phyloP scores from a whole-genome alignment of 768 basidiomycete species.

The Russula lepida region DNA sequence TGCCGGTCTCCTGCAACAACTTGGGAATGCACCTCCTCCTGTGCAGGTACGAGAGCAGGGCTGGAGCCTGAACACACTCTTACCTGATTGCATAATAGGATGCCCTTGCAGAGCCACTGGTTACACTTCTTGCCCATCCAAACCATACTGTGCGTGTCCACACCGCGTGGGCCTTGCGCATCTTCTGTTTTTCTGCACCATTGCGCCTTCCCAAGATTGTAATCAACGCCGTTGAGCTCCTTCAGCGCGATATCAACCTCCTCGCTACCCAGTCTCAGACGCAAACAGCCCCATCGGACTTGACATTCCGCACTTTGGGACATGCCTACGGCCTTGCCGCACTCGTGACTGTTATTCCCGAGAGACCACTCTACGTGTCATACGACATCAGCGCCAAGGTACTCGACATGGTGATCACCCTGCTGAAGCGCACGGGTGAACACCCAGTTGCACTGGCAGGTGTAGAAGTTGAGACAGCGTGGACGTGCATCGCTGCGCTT shows the following conservation, averaged over 20 bases:
- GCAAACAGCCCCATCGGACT: constrained; percentile 63
- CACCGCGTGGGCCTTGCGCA: constrained; percentile 79
- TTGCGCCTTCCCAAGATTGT: constrained; percentile 75
- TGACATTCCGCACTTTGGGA: constrained; percentile 66
- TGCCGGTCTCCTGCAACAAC: constrained; percentile 74
- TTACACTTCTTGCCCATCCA: constrained; percentile 80
- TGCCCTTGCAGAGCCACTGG: constrained; percentile 73
- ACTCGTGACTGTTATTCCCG: constrained; percentile 76
- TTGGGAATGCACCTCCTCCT: constrained; percentile 86
- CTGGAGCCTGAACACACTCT: neutral
- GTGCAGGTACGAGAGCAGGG: constrained; percentile 49
- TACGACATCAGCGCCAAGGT: constrained; percentile 89
- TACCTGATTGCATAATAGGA: constrained; percentile 35
- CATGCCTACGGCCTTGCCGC: constrained; percentile 87
- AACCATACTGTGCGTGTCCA: constrained; percentile 80
- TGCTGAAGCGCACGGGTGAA: constrained; percentile 86
- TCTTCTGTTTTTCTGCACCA: constrained; percentile 87
- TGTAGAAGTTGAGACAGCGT: constrained; percentile 86
- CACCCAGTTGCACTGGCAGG: constrained; percentile 79
- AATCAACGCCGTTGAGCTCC: constrained; percentile 64
- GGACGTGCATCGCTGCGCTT: constrained; percentile 84
- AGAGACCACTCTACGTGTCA: constrained; percentile 87
- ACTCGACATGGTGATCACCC: constrained; percentile 81
- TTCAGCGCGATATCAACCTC: constrained; percentile 74
- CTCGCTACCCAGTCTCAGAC: constrained; percentile 39